phyloP scores from a whole-genome alignment of 805 yeast genomes.

The Kuraishia molischiana region DNA sequence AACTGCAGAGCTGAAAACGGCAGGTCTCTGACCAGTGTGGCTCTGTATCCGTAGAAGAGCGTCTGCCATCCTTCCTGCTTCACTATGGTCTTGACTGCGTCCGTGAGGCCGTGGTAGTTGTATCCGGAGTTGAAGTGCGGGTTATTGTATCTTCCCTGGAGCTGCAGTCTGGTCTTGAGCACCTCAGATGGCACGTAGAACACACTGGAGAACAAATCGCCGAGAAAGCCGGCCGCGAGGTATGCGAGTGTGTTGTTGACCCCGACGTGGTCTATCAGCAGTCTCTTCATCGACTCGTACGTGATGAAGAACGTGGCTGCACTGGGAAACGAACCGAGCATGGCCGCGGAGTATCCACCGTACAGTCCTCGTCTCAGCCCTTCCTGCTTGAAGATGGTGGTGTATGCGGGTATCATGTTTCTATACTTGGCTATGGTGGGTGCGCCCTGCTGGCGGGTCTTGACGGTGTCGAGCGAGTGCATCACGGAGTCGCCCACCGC shows the following conservation, averaged over 20 bases:
- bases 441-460: slow-evolving; percentile 96
- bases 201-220: slow-evolving; percentile 82
- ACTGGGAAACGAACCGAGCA: slow-evolving; percentile 87
- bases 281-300: slow-evolving; percentile 74
- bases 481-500: slow-evolving; percentile 83
- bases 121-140: slow-evolving; percentile 74
- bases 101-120: slow-evolving; percentile 65
- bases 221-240: slow-evolving; percentile 81
- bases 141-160: slow-evolving; percentile 84
- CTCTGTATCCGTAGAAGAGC: slow-evolving; percentile 85
- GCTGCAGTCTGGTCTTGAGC: slow-evolving; percentile 81
- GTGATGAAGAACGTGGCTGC: slow-evolving; percentile 92
- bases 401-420: slow-evolving; percentile 68
- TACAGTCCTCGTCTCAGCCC: slow-evolving; percentile 80
- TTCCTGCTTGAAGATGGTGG: slow-evolving; percentile 71
- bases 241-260: slow-evolving; percentile 75
- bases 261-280: slow-evolving; percentile 49
- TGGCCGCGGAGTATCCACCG: slow-evolving; percentile 88
- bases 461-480: slow-evolving; percentile 96
- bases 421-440: slow-evolving; percentile 56
- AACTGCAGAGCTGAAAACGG: slow-evolving; percentile 95
- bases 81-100: slow-evolving; percentile 61
- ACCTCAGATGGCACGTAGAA: slow-evolving; percentile 96
- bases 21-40: slow-evolving; percentile 83
- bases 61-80: slow-evolving; percentile 66